Evolutionary conservation across 352 stramenopile genomes (phyloP), one percentile per base, ranked within the genome.

Genomic region (Saprolegnia diclina): DNA sequence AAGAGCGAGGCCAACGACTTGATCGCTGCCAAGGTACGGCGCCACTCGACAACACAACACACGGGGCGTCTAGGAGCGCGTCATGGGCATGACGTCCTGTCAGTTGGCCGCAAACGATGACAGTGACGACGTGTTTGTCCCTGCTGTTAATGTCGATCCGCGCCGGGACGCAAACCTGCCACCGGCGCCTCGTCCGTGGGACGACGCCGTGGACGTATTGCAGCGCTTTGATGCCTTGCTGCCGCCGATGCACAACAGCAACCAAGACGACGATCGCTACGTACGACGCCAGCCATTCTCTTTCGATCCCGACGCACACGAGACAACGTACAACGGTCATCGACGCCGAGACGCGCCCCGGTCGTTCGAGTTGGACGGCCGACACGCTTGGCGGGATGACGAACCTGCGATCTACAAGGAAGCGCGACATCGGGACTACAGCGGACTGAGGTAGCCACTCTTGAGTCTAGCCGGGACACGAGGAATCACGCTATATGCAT

Each of bases 31-130:
- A 29, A 52, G 11, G 63, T 62, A 61, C 22, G 35, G 10, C 13
- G 16, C 32, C 32, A 24, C 32, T 44, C 3, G 37, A 29, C 14
- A 55, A n/a, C 14, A 24, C 16, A 55, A 45, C 18, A 13, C 10
- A 16, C 6, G n/a, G n/a, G n/a, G 45, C 7, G n/a, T 29, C 29
- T 45, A 69, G 63, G 50, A 29, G 37, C 63, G 63, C 0, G 63
- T 69, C 14, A 61, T 69, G 42, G 63, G 63, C 13, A 52, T 52
- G 37, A 66, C 57, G 26, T 52, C 45, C 19, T 63, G 48, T 21
- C 29, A 69, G 24, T 10, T 69, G 29, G 29, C 29, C 5, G 21
- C 9, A 9, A 4, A 69, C 4, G 63, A 21, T 14, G 63, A 69
- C n/a, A 50, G 42, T 14, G 63, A 69, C 13, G 19, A 32, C 11